These are phyloP conservation scores for Eucommia ulmoides DNA, from an alignment of 257 asterid species.

Conservation along the genomic window DNA sequence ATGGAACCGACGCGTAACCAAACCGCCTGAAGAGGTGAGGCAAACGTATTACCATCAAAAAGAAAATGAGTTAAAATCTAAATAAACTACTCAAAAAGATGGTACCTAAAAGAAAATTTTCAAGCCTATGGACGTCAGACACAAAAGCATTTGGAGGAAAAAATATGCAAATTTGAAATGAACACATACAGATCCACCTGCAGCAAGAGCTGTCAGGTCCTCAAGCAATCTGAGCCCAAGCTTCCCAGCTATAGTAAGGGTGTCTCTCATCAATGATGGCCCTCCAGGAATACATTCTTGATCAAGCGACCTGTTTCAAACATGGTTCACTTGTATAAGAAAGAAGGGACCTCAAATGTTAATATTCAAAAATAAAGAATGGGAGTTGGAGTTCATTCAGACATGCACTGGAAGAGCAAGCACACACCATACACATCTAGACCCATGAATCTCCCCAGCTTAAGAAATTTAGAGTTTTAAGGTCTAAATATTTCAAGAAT, in stretches of 20 bases:
- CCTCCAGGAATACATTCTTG: conserved; percentile 57
- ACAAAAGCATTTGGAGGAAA: neutral
- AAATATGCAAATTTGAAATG: too few species aligned
- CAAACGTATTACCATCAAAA: neutral
- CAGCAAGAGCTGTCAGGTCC: conserved; percentile 98
- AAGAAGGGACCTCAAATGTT: conserved; percentile 11
- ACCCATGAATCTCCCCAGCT: too few species aligned
- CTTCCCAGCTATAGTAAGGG: conserved; percentile 62
- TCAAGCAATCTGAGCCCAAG: conserved; percentile 92
- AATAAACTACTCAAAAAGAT: too few species aligned
- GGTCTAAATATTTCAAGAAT: too few species aligned
- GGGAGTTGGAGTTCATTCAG: too few species aligned
- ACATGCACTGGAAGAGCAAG: too few species aligned
- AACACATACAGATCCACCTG: conserved; percentile 99
- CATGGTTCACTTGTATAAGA: conserved; percentile 16
- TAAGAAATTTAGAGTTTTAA: too few species aligned
- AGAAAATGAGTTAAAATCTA: neutral
- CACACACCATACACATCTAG: too few species aligned
- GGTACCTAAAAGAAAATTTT: too few species aligned
- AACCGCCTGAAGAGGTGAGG: conserved; percentile 54
- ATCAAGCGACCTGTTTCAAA: conserved; percentile 62
- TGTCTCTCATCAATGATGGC: conserved; percentile 44
- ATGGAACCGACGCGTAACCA: conserved; percentile 68
- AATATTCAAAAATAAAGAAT: conserved; percentile 12
- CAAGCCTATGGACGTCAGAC: too few species aligned